Evolutionary conservation across 2,329 filamentous ascomycete genomes (phyloP).

Genomic region (Pyrenophora tritici-repentis): DNA sequence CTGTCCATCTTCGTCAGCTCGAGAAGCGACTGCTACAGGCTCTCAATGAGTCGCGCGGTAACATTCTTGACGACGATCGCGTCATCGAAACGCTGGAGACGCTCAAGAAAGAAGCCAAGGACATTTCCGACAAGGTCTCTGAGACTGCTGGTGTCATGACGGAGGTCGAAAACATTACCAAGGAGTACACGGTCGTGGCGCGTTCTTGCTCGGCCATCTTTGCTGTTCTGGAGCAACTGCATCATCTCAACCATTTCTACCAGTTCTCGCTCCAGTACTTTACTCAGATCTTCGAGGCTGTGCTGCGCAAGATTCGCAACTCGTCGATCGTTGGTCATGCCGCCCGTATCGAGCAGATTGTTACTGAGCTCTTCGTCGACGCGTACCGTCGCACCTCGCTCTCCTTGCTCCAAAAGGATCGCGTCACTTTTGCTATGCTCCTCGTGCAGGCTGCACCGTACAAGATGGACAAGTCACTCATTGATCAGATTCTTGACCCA

Average conservation of each 20-base stretch:
- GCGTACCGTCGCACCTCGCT: slow-evolving; percentile 93
- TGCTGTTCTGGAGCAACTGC: slow-evolving; percentile 92
- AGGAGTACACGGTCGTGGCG: slow-evolving; percentile 91
- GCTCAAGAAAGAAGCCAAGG: slow-evolving; percentile 94
- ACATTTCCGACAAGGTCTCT: slow-evolving; percentile 94
- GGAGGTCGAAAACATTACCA: slow-evolving; percentile 94
- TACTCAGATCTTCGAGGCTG: slow-evolving; percentile 93
- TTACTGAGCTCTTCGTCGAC: slow-evolving; percentile 87
- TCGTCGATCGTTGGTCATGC: slow-evolving; percentile 76
- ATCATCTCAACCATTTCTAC: slow-evolving; percentile 99
- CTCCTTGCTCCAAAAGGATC: slow-evolving; percentile 89
- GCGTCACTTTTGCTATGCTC: slow-evolving; percentile 91
- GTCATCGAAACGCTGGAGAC: slow-evolving; percentile 98
- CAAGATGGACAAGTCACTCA: slow-evolving; percentile 86
- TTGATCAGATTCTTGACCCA: slow-evolving; percentile 84
- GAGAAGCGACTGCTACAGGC: slow-evolving; percentile 94
- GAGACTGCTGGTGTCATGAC: slow-evolving; percentile 98
- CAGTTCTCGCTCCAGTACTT: slow-evolving; percentile 99
- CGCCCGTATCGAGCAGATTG: slow-evolving; percentile 82
- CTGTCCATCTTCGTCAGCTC: slow-evolving; percentile 92
- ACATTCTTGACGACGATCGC: slow-evolving; percentile 97
- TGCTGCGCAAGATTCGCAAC: slow-evolving; percentile 79
- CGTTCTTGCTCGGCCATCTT: slow-evolving; percentile 96
- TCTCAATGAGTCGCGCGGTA: slow-evolving; percentile 94
- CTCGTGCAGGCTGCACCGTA: slow-evolving; percentile 95